Evolutionary conservation across 805 yeast species (phyloP), one percentile per base, ranked within the genome.

Genomic region (Candida loeiensis): DNA sequence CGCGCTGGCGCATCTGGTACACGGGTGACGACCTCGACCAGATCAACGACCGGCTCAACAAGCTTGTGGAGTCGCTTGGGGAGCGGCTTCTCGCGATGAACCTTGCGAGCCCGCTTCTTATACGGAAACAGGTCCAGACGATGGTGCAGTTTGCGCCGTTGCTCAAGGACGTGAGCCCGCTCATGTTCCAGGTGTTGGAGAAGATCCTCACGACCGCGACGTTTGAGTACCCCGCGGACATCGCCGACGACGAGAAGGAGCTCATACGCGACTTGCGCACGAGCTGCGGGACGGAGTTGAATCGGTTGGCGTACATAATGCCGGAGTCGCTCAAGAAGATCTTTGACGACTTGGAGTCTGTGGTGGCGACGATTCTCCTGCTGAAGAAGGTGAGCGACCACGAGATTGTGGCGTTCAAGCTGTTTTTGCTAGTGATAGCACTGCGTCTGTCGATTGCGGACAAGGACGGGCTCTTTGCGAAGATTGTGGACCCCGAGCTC

Each of bases 1-100:
- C 93, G 9, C 77, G 99, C 55, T 95, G 99, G 99, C 79, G 87
- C 52, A 80, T 88, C 13, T 91, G 97, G 96, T 89, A 87, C 52
- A 73, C 63, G 25, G 78, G 79, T 5, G 73, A 69, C 4, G 73
- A 73, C 17, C 71, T 76, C 37, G 80, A 76, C 26, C 64, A 66
- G 27, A 67, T 78, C 11, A 81, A 80, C 37, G 69, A 58, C 15
- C 67, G 78, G 39, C 64, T 79, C 38, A 69, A 67, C 34, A 73
- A 74, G 37, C 66, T 76, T 34, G 79, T 84, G 7, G 89, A 86
- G 55, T 74, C 71, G 12, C 69, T 88, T 36, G 85, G 95, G 36
- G 83, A 85, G 47, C 76, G 82, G 50, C 67, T 93, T 43, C 66
- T 93, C 42, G 82, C 80, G 25, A 76, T 93, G 71, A 79, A 81